phyloP scores from a whole-genome alignment of 2,329 filamentous ascomycete species.

The Trichoderma harzianum region DNA sequence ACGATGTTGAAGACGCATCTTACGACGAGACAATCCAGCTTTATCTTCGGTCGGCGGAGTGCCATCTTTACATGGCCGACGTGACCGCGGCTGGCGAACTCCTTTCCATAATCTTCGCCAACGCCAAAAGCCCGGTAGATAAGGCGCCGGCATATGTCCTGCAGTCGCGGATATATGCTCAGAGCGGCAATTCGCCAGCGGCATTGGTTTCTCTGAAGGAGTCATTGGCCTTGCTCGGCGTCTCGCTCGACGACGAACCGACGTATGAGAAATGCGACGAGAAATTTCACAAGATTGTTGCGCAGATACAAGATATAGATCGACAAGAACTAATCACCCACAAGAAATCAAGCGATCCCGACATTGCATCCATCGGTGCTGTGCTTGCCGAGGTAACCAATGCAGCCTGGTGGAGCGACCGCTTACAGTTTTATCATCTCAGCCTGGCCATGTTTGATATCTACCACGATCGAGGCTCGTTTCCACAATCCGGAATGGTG shows the following conservation, averaged over 20 bases:
- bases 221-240: constrained; percentile 66
- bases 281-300: constrained; percentile 63
- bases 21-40: constrained; percentile 84
- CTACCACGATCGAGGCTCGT: constrained; percentile 61
- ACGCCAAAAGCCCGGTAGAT: constrained; percentile 70
- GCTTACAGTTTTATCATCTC: constrained; percentile 68
- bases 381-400: constrained; percentile 67
- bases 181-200: constrained; percentile 66
- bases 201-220: constrained; percentile 69
- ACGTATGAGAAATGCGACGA: constrained; percentile 74
- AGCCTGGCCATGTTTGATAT: constrained; percentile 64
- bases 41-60: constrained; percentile 76
- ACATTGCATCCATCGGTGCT: constrained; percentile 62
- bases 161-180: constrained; percentile 73
- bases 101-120: constrained; percentile 65
- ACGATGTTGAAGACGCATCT: constrained; percentile 65
- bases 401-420: constrained; percentile 71
- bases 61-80: constrained; percentile 74
- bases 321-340: constrained; percentile 43
- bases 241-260: constrained; percentile 62
- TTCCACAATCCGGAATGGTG: constrained; percentile 65
- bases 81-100: constrained; percentile 64
- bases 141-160: constrained; percentile 82
- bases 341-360: constrained; percentile 45
- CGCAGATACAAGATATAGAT: constrained; percentile 58